Evolutionary conservation across 371 early-diverging fungal genomes (phyloP), one percentile per base, ranked within the genome.

Genomic region (Rhizopus stolonifer): DNA sequence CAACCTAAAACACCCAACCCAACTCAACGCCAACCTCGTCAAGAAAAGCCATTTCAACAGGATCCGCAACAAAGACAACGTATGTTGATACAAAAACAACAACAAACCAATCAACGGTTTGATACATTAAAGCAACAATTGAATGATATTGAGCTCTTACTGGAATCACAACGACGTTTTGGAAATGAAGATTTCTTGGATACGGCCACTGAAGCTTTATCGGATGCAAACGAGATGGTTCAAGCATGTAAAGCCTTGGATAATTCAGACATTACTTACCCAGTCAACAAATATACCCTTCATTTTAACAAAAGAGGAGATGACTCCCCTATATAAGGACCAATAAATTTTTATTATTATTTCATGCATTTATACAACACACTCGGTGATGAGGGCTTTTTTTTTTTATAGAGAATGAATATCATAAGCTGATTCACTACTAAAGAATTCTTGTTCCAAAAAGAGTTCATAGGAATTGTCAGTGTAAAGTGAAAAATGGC

Each of bases 151-250:
- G 77, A 59, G 5, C 49, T 36, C 0, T 46, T 77, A 10, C 19
- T 77, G 21, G 71, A 72, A 38, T 33, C 60, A 9, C 77, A 77
- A 48, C 67, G 69, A 19, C 24, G 23, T 6, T 67, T 54, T 43
- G 60, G 64, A 3, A 70, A 73, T 31, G 60, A 62, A 18, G 66
- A 67, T 10, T 77, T 77, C 52, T 38, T 77, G 7, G 54, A 72
- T 17, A 49, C 49, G 11, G 77, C 77, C 2, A 58, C 36, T 21
- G 71, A 77, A 21, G 73, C 69, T 3, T 64, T 77, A 46, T 42
- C 69, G 8, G 56, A 55, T 11, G 77, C 71, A 21, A 59, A 71
- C 9, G 77, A 73, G 26, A 70, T 77, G 71, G 23, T 77, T 31
- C 39, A 33, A 3, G 71, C 77, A 1, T 77, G 73, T 46, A 58